Evolutionary conservation across 768 basidiomycete genomes (phyloP).

Genomic region (Mycena floridula): DNA sequence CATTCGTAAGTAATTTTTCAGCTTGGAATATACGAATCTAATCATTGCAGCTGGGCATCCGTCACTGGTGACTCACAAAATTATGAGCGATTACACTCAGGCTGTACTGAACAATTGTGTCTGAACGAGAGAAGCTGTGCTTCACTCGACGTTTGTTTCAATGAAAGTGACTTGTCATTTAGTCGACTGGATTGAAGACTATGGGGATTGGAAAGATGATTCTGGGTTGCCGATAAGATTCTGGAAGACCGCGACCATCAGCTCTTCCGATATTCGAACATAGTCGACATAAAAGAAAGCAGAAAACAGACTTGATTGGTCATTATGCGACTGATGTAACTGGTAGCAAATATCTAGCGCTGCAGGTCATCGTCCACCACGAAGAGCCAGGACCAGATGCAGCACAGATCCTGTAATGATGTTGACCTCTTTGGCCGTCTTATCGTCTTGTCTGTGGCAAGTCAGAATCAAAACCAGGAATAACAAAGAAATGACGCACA

Average conservation of each 20-base stretch:
- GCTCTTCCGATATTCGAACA: too few relatives aligned
- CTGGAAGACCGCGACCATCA: too few relatives aligned
- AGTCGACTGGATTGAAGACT: too few relatives aligned
- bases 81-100: constrained; percentile 21
- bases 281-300: too few relatives aligned
- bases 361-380: constrained; percentile 78
- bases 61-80: constrained; percentile 20
- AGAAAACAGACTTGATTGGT: too few relatives aligned
- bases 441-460: constrained; percentile 75
- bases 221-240: too few relatives aligned
- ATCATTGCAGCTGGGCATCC: constrained; percentile 20
- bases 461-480: constrained; percentile 2
- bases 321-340: too few relatives aligned
- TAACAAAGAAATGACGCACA: constrained; percentile 46
- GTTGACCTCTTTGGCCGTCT: constrained; percentile 79
- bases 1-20: constrained; percentile 17
- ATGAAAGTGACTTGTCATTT: too few relatives aligned
- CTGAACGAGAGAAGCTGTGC: too few relatives aligned
- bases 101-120: constrained; percentile 14
- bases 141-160: too few relatives aligned
- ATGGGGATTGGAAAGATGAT: too few relatives aligned
- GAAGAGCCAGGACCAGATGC: constrained; percentile 91
- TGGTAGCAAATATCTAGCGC: too few relatives aligned
- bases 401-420: constrained; percentile 82
- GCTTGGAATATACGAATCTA: constrained; percentile 2